Conservation (phyloP, 1,284 basidiomycete species). For the Ceratobasidium theobromae region DNA sequence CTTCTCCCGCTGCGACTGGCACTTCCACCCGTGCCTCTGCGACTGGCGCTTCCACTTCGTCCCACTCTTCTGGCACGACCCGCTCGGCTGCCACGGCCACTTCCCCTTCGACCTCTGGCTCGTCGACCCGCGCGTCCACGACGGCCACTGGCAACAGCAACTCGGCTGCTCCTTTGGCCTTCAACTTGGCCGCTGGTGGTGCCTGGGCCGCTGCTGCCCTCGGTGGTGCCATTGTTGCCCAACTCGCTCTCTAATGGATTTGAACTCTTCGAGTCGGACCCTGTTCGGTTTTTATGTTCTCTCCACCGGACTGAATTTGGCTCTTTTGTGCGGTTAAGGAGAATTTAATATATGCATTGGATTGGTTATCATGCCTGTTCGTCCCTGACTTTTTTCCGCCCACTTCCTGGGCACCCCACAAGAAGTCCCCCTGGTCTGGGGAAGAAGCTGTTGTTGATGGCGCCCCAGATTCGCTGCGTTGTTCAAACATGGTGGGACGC, state of each 20-base stretch:
- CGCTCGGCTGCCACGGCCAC: not conserved
- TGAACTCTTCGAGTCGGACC: not conserved
- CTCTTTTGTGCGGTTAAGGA: not conserved
- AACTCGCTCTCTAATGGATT: not conserved
- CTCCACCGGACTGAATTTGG: not conserved
- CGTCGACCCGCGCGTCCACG: not conserved
- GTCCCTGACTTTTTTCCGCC: not conserved
- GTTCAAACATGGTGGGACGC: too few relatives aligned
- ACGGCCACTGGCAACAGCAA: not conserved
- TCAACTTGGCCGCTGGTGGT: slow-evolving; percentile 10
- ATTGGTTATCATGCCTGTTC: not conserved
- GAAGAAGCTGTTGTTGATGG: too few relatives aligned
- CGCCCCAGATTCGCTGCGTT: too few relatives aligned
- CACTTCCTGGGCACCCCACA: not conserved
- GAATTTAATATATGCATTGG: not conserved
- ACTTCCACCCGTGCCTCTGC: not conserved
- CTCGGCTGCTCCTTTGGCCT: not conserved
- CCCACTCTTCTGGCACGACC: not conserved
- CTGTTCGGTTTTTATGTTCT: not conserved
- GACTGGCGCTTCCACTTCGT: not conserved
- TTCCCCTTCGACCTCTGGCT: not conserved
- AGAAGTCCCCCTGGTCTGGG: not conserved
- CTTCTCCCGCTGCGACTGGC: not conserved
- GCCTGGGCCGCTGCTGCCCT: slow-evolving; percentile 6
- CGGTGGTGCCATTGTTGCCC: slow-evolving; percentile 10